Evolutionary conservation across 2,329 filamentous ascomycete species (phyloP), one percentile per base, ranked within the genome.

Genomic region (Helotiales sp.): DNA sequence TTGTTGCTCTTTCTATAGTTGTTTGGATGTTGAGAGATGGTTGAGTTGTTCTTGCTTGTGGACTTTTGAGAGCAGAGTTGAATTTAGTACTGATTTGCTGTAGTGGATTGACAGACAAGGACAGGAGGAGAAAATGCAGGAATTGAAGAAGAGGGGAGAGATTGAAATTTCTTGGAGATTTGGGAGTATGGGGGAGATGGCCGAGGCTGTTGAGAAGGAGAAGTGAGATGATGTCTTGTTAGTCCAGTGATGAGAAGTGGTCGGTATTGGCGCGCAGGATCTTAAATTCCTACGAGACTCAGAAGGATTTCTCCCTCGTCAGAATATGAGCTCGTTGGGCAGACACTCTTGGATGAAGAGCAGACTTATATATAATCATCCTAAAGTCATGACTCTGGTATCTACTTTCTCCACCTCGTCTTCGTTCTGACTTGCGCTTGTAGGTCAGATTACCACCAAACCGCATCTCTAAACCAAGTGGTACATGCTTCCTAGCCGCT

Each of bases 121-220:
- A 1, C 67, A 54, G 27, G 55, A 52, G 30, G 55, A 55, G 40
- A 51, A 69, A 5, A 71, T 75, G 19, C 76, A 76, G 64, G 76
- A 75, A 0, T 67, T 61, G 40, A 53, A 33, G 30, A 58, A 79
- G 3, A 71, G 74, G 53, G 79, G 79, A 50, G 55, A 66, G 19
- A 65, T 66, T 10, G 70, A 75, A 5, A 81, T 74, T 68, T 78
- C 77, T 48, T 88, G 84, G 81, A 78, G 77, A 65, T 85, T 85
- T 69, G 75, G 77, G 30, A 85, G 76, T 2, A 67, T 89, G 50
- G 58, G 59, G 9, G 59, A 65, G 29, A 62, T 65, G 54, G 64
- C 55, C 15, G 51, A 54, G 24, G 59, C 49, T 15, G 56, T 58
- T 12, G 63, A 66, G 29, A 48, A 57, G 29, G 57, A 38, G n/a